Evolutionary conservation across 2,329 filamentous ascomycete species (phyloP), one percentile per base, ranked within the genome.

Genomic region (Colletotrichum tabaci): DNA sequence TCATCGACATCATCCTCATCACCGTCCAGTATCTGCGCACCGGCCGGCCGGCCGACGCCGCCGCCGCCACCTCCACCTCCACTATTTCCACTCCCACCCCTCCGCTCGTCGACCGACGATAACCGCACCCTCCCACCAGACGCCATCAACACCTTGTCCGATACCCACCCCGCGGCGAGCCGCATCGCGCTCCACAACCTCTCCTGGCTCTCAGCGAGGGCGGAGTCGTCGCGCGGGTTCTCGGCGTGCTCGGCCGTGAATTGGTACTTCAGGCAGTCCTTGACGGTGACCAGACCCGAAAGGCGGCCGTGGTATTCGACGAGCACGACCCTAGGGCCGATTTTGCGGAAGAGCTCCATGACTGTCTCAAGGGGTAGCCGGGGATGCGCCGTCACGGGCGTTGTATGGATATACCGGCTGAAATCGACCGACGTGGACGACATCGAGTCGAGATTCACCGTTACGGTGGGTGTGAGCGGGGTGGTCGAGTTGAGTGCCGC

Each of bases 291-390:
- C 0, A 99, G 87, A 0, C 96, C 96, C 0, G 89, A 90, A 2
- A 99, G 87, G 61, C 90, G 90, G 16, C 96, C 96, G 70, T 94
- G 93, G 79, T 98, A 93, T 81, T 99, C 96, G 49, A 98, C 92
- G 4, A 99, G 87, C 61, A 99, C 96, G 7, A 98, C 95, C 1
- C 96, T 90, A 0, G 96, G 96, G 0, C 96, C 96, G 80, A 99
- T 97, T 84, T 98, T 99, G 81, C 96, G 96, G 86, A 99, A 99
- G 13, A 99, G 87, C 79, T 99, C 96, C 95, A 99, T 98, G 42
- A 97, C 96, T 0, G 96, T 99, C 82, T 99, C 96, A 0, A 99
- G 90, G 0, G 96, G 93, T 0, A 98, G 89, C 1, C 94, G 91
- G 0, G 96, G 96, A 78, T 99, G 96, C 1, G 95, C 95, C 0